These are phyloP conservation scores for Phaeomoniella chlamydospora DNA, from an alignment of 2,329 filamentous ascomycete genomes.

Conservation along the genomic window DNA sequence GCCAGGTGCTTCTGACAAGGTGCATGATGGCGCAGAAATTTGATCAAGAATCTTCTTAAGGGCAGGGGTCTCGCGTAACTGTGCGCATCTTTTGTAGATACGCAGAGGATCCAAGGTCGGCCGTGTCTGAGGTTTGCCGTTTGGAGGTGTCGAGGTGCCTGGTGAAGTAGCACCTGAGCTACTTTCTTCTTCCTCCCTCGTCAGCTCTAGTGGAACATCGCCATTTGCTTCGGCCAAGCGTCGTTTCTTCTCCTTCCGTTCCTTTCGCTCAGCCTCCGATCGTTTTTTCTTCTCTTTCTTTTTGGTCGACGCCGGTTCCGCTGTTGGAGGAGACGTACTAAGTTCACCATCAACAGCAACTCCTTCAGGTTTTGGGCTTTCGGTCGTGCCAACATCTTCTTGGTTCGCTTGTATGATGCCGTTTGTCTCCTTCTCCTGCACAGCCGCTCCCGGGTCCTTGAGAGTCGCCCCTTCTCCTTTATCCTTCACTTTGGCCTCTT, in stretches of 20 bases:
- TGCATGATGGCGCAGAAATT: slow-evolving; percentile 57
- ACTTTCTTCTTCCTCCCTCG: slow-evolving; percentile 50
- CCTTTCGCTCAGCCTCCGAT: slow-evolving; percentile 83
- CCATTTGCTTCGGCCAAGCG: slow-evolving; percentile 79
- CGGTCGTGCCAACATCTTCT: slow-evolving; percentile 15
- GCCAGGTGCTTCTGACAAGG: slow-evolving; percentile 49
- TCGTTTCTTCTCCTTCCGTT: slow-evolving; percentile 78
- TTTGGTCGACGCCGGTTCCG: slow-evolving; percentile 37
- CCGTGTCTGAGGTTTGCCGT: slow-evolving; percentile 42
- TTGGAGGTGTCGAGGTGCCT: slow-evolving; percentile 15
- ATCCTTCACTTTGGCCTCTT: slow-evolving; percentile 45
- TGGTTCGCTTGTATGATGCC: slow-evolving; percentile 14
- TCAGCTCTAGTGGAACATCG: slow-evolving; percentile 68
- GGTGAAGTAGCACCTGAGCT: slow-evolving; percentile 18
- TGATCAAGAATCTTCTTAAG: slow-evolving; percentile 86
- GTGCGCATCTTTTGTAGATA: slow-evolving; percentile 89
- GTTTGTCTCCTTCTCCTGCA: slow-evolving; percentile 12
- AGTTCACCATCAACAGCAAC: slow-evolving; percentile 10
- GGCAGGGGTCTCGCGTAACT: slow-evolving; percentile 82
- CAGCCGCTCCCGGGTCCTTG: slow-evolving; percentile 41
- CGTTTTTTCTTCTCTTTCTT: slow-evolving; percentile 96
- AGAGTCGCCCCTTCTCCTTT: slow-evolving; percentile 61
- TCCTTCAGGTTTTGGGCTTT: slow-evolving; percentile 4
- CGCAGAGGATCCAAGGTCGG: slow-evolving; percentile 84
- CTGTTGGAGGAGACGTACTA: neutral